Evolutionary conservation across 306 rosid genomes (phyloP), one percentile per base, ranked within the genome.

Genomic region (Sechiopsis laciniata): DNA sequence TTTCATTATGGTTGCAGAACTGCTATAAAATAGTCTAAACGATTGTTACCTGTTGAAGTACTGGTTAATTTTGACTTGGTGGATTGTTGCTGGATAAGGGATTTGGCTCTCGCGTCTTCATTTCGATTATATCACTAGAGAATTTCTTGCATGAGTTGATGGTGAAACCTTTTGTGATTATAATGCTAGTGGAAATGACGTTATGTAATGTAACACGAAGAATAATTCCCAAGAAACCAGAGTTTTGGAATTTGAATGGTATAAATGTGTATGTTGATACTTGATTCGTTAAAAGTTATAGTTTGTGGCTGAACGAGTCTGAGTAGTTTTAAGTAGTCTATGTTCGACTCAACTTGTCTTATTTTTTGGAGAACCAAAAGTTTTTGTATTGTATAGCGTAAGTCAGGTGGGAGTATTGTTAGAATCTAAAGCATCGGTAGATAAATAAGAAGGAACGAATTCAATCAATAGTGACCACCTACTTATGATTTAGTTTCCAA

Each of bases 11-110:
- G 21, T 22, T 50, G 59, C 57, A 14, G 13, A 51, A 69, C 5
- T 21, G 15, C 29, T 65, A 9, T 40, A 65, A 65, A 40, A 48
- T 21, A 69, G 45, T 46, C 74, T 69, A 51, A 48, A 19, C 19
- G 9, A 69, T 50, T 67, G 6, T 24, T 37, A 14, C 40, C 42
- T 50, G 58, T 50, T 48, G 21, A 14, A 48, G 59, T 48, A 22
- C 74, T 69, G 29, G 54, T 21, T 65, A 22, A 4, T 70, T 51
- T 70, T 24, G 45, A 26, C 22, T 10, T 46, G 5, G 16, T 15
- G 58, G 74, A 24, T 48, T 70, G 58, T 69, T 50, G 21, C 58
- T 50, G 45, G 74, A 7, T 24, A 24, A 70, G 48, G 6, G n/a
- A 70, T 70, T 52, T 70, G 46, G 40, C 10, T 15, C 48, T 52